These are phyloP conservation scores for Leishmania mexicana DNA, from an alignment of 208 protist genomes.

Conservation along the genomic window DNA sequence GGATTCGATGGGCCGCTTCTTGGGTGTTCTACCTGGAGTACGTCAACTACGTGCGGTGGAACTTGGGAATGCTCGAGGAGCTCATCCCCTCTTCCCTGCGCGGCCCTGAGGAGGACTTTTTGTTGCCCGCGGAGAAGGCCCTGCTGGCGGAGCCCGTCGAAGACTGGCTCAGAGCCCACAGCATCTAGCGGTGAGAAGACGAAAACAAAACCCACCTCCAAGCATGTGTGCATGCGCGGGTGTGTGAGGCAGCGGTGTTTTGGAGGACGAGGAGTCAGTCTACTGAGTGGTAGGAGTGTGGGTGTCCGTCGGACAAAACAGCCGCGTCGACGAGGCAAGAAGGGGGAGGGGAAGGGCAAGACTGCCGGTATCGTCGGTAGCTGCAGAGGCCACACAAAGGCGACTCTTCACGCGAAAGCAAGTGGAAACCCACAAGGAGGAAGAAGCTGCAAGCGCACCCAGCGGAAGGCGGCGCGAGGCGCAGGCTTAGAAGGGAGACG, in stretches of 20 bases:
- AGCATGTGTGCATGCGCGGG: constrained; percentile 1
- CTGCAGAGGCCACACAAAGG: neutral
- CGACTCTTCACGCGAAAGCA: neutral
- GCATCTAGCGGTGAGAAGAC: neutral
- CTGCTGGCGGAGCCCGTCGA: constrained; percentile 56
- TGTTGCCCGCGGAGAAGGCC: constrained; percentile 50
- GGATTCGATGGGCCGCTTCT: constrained; percentile 68
- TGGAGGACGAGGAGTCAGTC: neutral
- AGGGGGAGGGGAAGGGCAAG: neutral
- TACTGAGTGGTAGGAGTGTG: neutral
- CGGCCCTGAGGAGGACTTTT: constrained; percentile 71
- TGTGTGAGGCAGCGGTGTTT: neutral
- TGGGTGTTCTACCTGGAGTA: constrained; percentile 88
- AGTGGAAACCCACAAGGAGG: neutral
- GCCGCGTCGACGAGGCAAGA: neutral
- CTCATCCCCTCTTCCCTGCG: constrained; percentile 58
- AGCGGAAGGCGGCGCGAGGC: neutral
- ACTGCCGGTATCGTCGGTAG: neutral
- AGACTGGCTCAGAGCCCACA: constrained; percentile 50
- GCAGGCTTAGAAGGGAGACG: neutral
- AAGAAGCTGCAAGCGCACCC: neutral
- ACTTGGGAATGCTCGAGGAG: constrained; percentile 57
- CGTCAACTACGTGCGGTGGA: constrained; percentile 66
- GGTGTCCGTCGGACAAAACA: neutral
- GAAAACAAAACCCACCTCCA: neutral